Evolutionary conservation across 2,329 filamentous ascomycete genomes (phyloP).

Genomic region (Phialemonium atrogriseum): DNA sequence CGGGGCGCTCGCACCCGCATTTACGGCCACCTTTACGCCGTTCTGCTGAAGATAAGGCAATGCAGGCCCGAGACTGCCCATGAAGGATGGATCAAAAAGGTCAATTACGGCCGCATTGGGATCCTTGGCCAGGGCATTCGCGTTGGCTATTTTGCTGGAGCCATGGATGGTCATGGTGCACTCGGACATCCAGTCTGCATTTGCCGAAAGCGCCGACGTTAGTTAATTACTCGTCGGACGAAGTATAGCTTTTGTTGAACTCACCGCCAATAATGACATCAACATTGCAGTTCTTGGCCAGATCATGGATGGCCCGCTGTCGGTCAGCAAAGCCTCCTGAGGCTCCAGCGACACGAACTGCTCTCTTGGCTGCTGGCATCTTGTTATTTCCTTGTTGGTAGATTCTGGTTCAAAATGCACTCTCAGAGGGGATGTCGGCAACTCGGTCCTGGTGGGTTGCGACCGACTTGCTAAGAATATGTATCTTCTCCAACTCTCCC

Average conservation of each 20-base stretch:
- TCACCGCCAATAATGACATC: conserved; percentile 13
- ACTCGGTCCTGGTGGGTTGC: no score
- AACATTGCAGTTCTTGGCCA: conserved; percentile 13
- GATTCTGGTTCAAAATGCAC: no score
- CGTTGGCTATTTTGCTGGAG: conserved; percentile 11
- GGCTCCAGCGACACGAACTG: conserved; percentile 20
- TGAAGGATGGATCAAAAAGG: not conserved
- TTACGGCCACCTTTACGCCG: conserved; percentile 21
- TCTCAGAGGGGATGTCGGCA: no score
- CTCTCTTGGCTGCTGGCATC: no score
- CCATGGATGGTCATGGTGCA: conserved; percentile 15
- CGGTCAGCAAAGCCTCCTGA: conserved; percentile 21
- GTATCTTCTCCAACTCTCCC: no score
- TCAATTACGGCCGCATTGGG: not conserved
- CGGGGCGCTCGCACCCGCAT: conserved; percentile 23
- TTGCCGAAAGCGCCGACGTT: no score
- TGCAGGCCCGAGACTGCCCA: conserved; percentile 17
- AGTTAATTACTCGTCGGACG: not conserved
- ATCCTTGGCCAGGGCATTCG: not conserved
- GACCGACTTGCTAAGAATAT: no score
- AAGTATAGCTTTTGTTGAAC: conserved; percentile 10
- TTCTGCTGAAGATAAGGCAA: conserved; percentile 15
- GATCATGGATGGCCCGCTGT: conserved; percentile 19
- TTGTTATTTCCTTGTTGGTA: no score
- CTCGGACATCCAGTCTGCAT: not conserved